These are phyloP conservation scores for Exidia glandulosa DNA, from an alignment of 768 basidiomycete genomes.

Conservation along the genomic window DNA sequence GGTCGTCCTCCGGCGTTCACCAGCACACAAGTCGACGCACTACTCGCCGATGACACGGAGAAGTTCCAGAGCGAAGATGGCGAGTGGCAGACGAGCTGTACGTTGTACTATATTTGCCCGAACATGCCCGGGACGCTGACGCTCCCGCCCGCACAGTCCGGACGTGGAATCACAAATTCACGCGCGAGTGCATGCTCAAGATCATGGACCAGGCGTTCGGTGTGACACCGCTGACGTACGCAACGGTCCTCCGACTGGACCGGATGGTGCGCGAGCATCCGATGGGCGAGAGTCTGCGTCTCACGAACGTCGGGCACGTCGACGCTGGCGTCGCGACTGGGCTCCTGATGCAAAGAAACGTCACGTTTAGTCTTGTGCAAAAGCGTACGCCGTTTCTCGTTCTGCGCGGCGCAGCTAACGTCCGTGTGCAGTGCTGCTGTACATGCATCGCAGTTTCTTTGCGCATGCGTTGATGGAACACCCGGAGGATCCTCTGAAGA, in stretches of 20 bases:
- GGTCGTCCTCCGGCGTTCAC: conserved; percentile 60
- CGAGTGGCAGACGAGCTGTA: conserved; percentile 32
- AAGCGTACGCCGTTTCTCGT: neutral
- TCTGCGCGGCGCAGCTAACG: neutral
- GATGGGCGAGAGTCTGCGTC: neutral
- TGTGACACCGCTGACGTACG: conserved; percentile 58
- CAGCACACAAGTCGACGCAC: conserved; percentile 53
- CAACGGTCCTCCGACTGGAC: conserved; percentile 55
- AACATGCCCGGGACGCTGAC: conserved; percentile 25
- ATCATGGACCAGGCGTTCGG: conserved; percentile 64
- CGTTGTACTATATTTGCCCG: conserved; percentile 14
- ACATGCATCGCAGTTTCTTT: conserved; percentile 64
- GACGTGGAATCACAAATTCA: conserved; percentile 60
- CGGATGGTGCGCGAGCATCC: neutral
- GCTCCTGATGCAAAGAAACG: neutral
- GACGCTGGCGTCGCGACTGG: neutral
- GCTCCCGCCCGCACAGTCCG: conserved; percentile 46
- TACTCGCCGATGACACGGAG: conserved; percentile 40
- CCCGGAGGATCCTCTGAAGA: conserved; percentile 63
- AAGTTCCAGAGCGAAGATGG: conserved; percentile 38
- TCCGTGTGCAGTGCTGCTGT: conserved; percentile 41
- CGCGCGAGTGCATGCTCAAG: conserved; percentile 56
- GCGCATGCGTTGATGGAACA: conserved; percentile 63
- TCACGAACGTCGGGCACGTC: neutral
- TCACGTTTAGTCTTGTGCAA: neutral